Conservation (phyloP, 257 asterid genomes). For the Petrea volubilis region DNA sequence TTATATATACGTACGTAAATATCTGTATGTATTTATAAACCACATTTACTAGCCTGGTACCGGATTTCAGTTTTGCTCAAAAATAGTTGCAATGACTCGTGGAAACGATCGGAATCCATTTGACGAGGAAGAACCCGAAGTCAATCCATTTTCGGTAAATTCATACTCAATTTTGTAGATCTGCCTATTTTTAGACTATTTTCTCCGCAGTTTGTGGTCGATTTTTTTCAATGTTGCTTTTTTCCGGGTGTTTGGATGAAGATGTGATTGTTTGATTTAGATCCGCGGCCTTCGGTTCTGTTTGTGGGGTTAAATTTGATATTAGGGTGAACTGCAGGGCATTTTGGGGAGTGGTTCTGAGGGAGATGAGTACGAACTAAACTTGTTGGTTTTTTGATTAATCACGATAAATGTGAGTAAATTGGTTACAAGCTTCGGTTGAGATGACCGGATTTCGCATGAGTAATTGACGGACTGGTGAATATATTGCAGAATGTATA, state of each 20-base stretch:
- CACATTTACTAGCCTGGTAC: slow-evolving; percentile 2
- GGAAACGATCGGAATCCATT: slow-evolving; percentile 92
- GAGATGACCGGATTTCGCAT: background rate
- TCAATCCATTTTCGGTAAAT: slow-evolving; percentile 98
- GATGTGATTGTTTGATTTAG: slow-evolving; percentile 25
- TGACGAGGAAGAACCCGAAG: slow-evolving; percentile 91
- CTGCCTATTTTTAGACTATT: slow-evolving; percentile 35
- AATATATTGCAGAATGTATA: background rate
- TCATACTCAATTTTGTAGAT: slow-evolving; percentile 33
- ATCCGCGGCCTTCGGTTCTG: slow-evolving; percentile 33
- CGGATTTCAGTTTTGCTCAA: slow-evolving; percentile 17
- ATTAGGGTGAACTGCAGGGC: slow-evolving; percentile 11
- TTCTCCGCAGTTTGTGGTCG: slow-evolving; percentile 5
- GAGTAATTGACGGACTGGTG: background rate
- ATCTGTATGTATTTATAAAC: slow-evolving; percentile 16
- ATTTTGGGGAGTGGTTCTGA: slow-evolving; percentile 6
- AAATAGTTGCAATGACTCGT: slow-evolving; percentile 59
- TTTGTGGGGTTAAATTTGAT: slow-evolving; percentile 13
- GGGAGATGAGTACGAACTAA: background rate
- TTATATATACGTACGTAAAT: background rate
- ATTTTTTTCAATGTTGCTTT: background rate
- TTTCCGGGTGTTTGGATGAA: background rate
- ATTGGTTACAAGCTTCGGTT: background rate
- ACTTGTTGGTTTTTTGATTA: background rate
- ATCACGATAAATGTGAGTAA: slow-evolving; percentile 1